phyloP scores from a whole-genome alignment of 805 yeast species.

The Candida chauliodis region DNA sequence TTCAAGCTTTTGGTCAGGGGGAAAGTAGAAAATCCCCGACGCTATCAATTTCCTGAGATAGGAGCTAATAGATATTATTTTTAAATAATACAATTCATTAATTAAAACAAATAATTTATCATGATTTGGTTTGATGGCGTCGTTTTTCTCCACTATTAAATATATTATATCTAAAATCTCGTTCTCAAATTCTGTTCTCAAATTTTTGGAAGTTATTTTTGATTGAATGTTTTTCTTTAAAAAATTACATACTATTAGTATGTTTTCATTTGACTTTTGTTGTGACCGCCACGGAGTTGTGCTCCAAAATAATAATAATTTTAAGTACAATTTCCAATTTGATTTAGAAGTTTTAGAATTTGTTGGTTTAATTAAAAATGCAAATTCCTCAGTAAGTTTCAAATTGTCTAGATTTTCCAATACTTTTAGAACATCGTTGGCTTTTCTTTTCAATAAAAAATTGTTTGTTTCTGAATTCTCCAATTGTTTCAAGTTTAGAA shows the following conservation, averaged over 20 bases:
- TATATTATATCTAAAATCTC: slow-evolving; percentile 40
- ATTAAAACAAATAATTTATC: slow-evolving; percentile 43
- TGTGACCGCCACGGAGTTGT: slow-evolving; percentile 34
- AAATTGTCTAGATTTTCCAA: slow-evolving; percentile 35
- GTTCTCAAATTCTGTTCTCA: slow-evolving; percentile 44
- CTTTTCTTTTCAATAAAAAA: slow-evolving; percentile 18
- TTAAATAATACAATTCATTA: slow-evolving; percentile 47
- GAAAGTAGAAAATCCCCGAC: slow-evolving; percentile 72
- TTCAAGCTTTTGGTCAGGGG: slow-evolving; percentile 27
- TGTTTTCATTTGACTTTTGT: slow-evolving; percentile 26
- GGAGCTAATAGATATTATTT: slow-evolving; percentile 54
- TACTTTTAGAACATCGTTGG: slow-evolving; percentile 29
- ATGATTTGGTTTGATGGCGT: slow-evolving; percentile 16
- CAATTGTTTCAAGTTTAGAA: slow-evolving; percentile 41
- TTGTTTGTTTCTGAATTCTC: not conserved
- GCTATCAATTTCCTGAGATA: slow-evolving; percentile 81
- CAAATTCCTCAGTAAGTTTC: slow-evolving; percentile 26
- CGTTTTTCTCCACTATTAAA: slow-evolving; percentile 23
- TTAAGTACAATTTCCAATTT: slow-evolving; percentile 35
- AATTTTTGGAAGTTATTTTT: slow-evolving; percentile 17
- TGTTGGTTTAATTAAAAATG: slow-evolving; percentile 23
- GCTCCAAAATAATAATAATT: slow-evolving; percentile 37
- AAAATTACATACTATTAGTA: slow-evolving; percentile 40
- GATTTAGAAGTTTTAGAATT: slow-evolving; percentile 3
- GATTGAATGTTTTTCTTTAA: slow-evolving; percentile 39